Evolutionary conservation across 805 yeast species (phyloP).

Genomic region (Priceomyces haplophilus): DNA sequence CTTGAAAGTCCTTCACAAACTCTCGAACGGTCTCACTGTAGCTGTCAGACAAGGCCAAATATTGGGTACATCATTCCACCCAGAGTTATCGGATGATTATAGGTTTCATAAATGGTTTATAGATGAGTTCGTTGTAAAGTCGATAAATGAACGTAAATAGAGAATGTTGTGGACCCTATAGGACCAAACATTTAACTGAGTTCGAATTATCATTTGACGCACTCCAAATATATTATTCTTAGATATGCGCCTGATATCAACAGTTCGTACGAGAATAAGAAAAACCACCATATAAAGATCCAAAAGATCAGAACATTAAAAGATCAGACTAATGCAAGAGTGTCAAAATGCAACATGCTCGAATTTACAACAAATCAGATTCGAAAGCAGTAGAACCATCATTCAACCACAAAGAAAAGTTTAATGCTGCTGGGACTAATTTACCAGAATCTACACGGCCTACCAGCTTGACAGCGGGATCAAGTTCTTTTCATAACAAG

Average conservation of each 20-base stretch:
- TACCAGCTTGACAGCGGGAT: constrained; percentile 17
- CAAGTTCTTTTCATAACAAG: constrained; percentile 2
- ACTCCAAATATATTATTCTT: too few species aligned
- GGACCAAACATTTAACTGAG: too few species aligned
- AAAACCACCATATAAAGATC: too few species aligned
- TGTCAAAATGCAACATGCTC: constrained; percentile 30
- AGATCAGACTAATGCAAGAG: constrained; percentile 22
- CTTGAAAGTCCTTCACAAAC: constrained; percentile 42
- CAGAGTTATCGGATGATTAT: constrained; percentile 59
- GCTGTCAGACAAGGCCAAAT: constrained; percentile 69
- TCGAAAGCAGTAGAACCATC: background rate
- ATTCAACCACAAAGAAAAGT: background rate
- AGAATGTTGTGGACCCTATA: too few species aligned
- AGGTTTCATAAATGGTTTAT: constrained; percentile 73
- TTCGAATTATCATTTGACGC: too few species aligned
- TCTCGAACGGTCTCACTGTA: constrained; percentile 48
- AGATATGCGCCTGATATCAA: background rate
- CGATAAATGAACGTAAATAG: background rate
- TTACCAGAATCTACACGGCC: constrained; percentile 13
- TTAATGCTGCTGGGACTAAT: background rate
- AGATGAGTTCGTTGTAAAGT: constrained; percentile 46
- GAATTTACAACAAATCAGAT: constrained; percentile 18
- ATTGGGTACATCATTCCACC: constrained; percentile 78
- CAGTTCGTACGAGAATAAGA: background rate
- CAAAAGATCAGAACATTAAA: too few species aligned